A percentile compares a stretch with the other conserved stretches of the same genome.
Evolutionary conservation across 2,329 filamentous ascomycete genomes (phyloP).

Genomic region (Botrytis byssoidea): DNA sequence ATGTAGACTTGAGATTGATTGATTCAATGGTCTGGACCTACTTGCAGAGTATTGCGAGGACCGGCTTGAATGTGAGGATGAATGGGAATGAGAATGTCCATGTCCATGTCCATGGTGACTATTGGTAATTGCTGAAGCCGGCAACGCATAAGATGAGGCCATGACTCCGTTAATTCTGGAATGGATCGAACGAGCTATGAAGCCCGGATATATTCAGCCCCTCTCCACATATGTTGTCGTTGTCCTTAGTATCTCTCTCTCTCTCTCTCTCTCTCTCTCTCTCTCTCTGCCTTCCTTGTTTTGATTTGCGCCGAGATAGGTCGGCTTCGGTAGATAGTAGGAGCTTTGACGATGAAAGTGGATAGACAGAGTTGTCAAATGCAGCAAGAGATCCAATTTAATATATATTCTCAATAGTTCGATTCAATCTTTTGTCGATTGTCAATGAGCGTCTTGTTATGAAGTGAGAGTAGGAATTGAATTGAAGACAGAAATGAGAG

Average conservation of each 20-base stretch:
- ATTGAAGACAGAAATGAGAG: background rate
- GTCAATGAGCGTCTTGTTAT: background rate
- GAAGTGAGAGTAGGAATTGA: background rate
- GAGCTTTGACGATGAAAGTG: slow-evolving; percentile 14
- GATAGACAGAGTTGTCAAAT: background rate
- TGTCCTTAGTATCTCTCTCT: background rate
- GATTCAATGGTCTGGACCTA: slow-evolving; percentile 28
- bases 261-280: background rate
- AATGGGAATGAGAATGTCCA: slow-evolving; percentile 41
- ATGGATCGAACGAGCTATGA: slow-evolving; percentile 27
- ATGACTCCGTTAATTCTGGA: slow-evolving; percentile 28
- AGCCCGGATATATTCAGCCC: slow-evolving; percentile 22
- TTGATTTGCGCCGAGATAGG: slow-evolving; percentile 11
- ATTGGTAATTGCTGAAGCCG: slow-evolving; percentile 38
- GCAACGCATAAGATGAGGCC: slow-evolving; percentile 40
- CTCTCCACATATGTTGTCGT: slow-evolving; percentile 4
- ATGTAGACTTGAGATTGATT: slow-evolving; percentile 35
- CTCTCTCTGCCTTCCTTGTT: background rate
- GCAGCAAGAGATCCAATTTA: background rate
- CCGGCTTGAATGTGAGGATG: slow-evolving; percentile 39
- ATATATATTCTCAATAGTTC: background rate
- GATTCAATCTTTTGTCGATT: background rate
- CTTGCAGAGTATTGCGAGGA: slow-evolving; percentile 27
- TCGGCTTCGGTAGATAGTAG: background rate
- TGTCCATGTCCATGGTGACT: slow-evolving; percentile 32